These are phyloP conservation scores for Colletotrichum plurivorum DNA, from an alignment of 2,329 filamentous ascomycete genomes.

Conservation along the genomic window DNA sequence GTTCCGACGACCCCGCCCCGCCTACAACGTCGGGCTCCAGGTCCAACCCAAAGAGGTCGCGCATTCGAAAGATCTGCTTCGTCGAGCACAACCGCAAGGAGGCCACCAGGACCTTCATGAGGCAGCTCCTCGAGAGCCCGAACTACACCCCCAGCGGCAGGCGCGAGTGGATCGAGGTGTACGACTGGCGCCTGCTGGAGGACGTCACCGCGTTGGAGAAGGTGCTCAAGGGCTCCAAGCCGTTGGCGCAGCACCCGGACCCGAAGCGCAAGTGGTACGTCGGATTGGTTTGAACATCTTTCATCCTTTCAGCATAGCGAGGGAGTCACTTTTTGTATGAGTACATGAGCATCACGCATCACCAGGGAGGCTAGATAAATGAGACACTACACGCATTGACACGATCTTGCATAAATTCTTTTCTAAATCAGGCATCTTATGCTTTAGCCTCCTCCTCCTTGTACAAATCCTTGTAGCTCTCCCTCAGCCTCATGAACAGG, in stretches of 20 bases:
- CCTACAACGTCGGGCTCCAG: not conserved
- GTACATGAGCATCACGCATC: slow-evolving; percentile 5
- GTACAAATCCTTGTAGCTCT: slow-evolving; percentile 71
- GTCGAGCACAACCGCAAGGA: slow-evolving; percentile 53
- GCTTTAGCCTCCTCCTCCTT: slow-evolving; percentile 52
- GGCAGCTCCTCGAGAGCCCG: slow-evolving; percentile 49
- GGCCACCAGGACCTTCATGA: slow-evolving; percentile 51
- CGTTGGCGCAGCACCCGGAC: slow-evolving; percentile 42
- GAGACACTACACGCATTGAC: not conserved
- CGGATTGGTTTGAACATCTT: slow-evolving; percentile 52
- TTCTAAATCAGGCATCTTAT: not conserved
- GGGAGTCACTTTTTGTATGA: slow-evolving; percentile 5
- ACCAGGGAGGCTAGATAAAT: not conserved
- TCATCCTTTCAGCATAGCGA: not conserved
- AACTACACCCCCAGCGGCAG: slow-evolving; percentile 45
- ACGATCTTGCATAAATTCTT: not conserved
- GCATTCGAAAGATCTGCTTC: slow-evolving; percentile 45
- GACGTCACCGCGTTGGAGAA: slow-evolving; percentile 58
- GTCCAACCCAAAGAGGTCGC: slow-evolving; percentile 1
- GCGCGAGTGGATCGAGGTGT: slow-evolving; percentile 57
- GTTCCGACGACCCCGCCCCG: slow-evolving; percentile 54
- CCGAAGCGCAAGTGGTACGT: slow-evolving; percentile 62
- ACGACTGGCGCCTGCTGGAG: slow-evolving; percentile 63
- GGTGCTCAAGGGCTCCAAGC: slow-evolving; percentile 30
- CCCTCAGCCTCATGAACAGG: slow-evolving; percentile 71